Percentiles rank a stretch among this genome's conserved stretches.
phyloP scores from a whole-genome alignment of 2,329 filamentous ascomycete species.

The Aspergillus transmontanensis region DNA sequence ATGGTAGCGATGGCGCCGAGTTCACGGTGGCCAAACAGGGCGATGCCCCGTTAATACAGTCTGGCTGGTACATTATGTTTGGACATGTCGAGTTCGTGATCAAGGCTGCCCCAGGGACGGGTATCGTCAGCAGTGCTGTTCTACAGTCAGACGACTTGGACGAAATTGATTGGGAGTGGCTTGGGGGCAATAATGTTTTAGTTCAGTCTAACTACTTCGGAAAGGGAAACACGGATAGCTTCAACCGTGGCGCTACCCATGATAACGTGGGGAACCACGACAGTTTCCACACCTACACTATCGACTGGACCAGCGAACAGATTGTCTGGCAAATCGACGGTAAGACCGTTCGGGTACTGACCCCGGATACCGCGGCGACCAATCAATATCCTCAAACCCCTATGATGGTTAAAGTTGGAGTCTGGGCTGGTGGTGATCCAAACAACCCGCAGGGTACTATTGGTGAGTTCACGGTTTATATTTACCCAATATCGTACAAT shows the following conservation, averaged over 20 bases:
- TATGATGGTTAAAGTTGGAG: slow-evolving; percentile 89
- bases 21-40: slow-evolving; percentile 79
- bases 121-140: slow-evolving; percentile 91
- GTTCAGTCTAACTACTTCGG: slow-evolving; percentile 98
- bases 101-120: slow-evolving; percentile 82
- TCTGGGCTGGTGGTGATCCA: slow-evolving; percentile 89
- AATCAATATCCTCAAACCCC: slow-evolving; percentile 89
- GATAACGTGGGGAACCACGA: slow-evolving; percentile 68
- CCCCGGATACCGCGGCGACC: slow-evolving; percentile 66
- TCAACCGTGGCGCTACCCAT: slow-evolving; percentile 85
- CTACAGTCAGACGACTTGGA: slow-evolving; percentile 89
- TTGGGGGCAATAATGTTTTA: slow-evolving; percentile 73
- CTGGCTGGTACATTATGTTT: slow-evolving; percentile 99
- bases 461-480: slow-evolving; percentile 37
- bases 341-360: slow-evolving; percentile 74
- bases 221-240: slow-evolving; percentile 82
- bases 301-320: slow-evolving; percentile 87
- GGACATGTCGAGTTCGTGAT: slow-evolving; percentile 83
- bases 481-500: background rate
- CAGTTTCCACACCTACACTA: slow-evolving; percentile 79
- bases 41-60: slow-evolving; percentile 82
- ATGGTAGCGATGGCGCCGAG: slow-evolving; percentile 73
- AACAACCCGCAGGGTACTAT: slow-evolving; percentile 80
- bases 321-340: slow-evolving; percentile 87
- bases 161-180: slow-evolving; percentile 97